Conservation (phyloP, 169 alveolate genomes). For the Plasmodium gallinaceum region DNA sequence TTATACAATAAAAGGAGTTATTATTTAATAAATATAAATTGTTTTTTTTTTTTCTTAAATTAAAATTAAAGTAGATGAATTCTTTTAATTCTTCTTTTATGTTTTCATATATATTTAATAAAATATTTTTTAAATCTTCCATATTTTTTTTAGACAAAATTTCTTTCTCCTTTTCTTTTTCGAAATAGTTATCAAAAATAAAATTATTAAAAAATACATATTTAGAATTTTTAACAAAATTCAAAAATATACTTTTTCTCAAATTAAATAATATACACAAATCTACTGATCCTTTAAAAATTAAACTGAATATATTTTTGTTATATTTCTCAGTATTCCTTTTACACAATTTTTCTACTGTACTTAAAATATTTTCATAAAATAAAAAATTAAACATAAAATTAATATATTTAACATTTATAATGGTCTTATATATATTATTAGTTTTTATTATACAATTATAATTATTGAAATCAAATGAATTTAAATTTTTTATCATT, state of each 20-base stretch:
- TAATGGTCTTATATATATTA: slow-evolving; percentile 18
- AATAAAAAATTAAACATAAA: slow-evolving; percentile 33
- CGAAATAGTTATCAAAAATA: slow-evolving; percentile 16
- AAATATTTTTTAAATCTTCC: background rate
- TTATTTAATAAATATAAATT: slow-evolving; percentile 3
- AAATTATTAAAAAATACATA: slow-evolving; percentile 26
- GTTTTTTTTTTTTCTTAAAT: slow-evolving; percentile 13
- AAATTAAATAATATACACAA: slow-evolving; percentile 13
- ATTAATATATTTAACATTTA: background rate
- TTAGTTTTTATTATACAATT: slow-evolving; percentile 18
- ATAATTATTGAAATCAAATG: slow-evolving; percentile 23
- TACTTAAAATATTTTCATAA: slow-evolving; percentile 16
- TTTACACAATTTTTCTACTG: background rate
- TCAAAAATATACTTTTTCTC: slow-evolving; percentile 13
- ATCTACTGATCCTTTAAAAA: slow-evolving; percentile 23
- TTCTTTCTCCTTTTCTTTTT: background rate
- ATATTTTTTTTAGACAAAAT: background rate
- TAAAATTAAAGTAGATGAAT: background rate
- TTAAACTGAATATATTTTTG: slow-evolving; percentile 15
- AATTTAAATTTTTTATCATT: slow-evolving; percentile 3
- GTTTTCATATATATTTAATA: slow-evolving; percentile 1
- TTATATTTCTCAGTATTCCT: background rate
- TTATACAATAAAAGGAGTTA: slow-evolving; percentile 11
- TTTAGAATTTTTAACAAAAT: slow-evolving; percentile 25
- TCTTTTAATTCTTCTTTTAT: slow-evolving; percentile 20